Percentiles rank a stretch among this genome's conserved stretches.
These are phyloP conservation scores for Penicillium occitanis DNA, from an alignment of 2,329 filamentous ascomycete species.

Conservation along the genomic window DNA sequence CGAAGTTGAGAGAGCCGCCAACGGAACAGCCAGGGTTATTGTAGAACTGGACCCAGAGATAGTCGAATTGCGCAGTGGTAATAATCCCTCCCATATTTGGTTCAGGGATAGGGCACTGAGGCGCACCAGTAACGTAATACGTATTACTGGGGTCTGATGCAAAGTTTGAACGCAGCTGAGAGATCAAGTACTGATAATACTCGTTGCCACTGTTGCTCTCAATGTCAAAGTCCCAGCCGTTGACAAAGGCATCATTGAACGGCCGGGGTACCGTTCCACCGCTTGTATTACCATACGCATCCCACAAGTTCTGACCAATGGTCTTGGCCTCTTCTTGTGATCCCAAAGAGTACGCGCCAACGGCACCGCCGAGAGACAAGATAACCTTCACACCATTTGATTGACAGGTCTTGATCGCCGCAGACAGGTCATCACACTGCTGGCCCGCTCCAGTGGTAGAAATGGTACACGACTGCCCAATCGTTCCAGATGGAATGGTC, in stretches of 20 bases:
- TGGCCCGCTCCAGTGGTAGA: constrained; percentile 6
- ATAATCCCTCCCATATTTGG: constrained; percentile 48
- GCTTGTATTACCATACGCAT: constrained; percentile 7
- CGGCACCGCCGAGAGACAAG: too few relatives aligned
- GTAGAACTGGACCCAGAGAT: constrained; percentile 58
- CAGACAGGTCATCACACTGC: too few relatives aligned
- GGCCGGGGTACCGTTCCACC: constrained; percentile 46
- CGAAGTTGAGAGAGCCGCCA: constrained; percentile 40
- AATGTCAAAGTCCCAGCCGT: constrained; percentile 57
- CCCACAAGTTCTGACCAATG: too few relatives aligned
- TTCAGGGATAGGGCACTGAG: constrained; percentile 54
- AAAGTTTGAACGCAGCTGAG: constrained; percentile 47
- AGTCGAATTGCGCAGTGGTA: constrained; percentile 49
- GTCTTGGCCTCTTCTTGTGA: too few relatives aligned
- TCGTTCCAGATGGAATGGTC: constrained; percentile 44
- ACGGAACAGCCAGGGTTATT: constrained; percentile 46
- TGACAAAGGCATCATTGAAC: constrained; percentile 50
- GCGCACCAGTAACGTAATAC: constrained; percentile 55
- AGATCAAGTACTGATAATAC: constrained; percentile 46
- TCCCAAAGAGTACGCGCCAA: too few relatives aligned
- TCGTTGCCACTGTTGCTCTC: constrained; percentile 40
- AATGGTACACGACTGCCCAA: constrained; percentile 28
- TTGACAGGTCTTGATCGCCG: too few relatives aligned
- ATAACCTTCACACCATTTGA: too few relatives aligned
- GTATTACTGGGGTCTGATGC: constrained; percentile 32